phyloP scores from a whole-genome alignment of 2,329 filamentous ascomycete genomes.

The Venturia aucupariae region DNA sequence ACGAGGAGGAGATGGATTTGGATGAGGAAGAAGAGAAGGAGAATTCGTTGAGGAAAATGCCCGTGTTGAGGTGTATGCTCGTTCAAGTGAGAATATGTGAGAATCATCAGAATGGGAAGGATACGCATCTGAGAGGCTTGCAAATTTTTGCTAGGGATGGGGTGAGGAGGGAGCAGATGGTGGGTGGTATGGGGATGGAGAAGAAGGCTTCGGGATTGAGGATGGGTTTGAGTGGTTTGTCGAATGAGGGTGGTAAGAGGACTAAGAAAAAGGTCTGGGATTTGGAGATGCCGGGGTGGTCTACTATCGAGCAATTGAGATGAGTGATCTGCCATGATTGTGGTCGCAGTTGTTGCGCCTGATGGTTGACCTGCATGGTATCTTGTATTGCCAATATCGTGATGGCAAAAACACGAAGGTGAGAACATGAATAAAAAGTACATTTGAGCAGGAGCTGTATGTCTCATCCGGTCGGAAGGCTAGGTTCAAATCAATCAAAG shows the following conservation, averaged over 20 bases:
- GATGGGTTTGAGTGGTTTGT: not conserved
- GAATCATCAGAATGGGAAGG: conserved; percentile 98
- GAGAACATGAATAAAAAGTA: too few species aligned
- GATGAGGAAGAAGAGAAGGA: conserved; percentile 19
- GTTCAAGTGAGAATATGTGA: conserved; percentile 86
- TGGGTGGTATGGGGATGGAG: not conserved
- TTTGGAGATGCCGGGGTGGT: not conserved
- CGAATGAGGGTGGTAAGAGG: not conserved
- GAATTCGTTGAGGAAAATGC: conserved; percentile 40
- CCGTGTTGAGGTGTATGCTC: conserved; percentile 75
- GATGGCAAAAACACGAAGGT: too few species aligned
- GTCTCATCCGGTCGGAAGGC: too few species aligned
- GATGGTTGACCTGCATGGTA: not conserved
- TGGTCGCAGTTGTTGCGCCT: too few species aligned
- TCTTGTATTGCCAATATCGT: not conserved
- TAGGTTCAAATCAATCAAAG: too few species aligned
- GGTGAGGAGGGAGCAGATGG: conserved; percentile 12
- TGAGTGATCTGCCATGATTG: not conserved
- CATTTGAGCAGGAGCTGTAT: too few species aligned
- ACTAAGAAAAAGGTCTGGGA: conserved; percentile 4
- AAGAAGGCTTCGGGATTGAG: not conserved
- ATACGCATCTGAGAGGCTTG: conserved; percentile 90
- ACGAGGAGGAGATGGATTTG: conserved; percentile 16
- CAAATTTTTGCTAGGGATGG: conserved; percentile 62
- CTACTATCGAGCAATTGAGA: not conserved